Percentiles rank a stretch among this genome's conserved stretches.
Evolutionary conservation across 164 flowering plant genomes (phyloP).

Genomic region (Sextonia rubra): DNA sequence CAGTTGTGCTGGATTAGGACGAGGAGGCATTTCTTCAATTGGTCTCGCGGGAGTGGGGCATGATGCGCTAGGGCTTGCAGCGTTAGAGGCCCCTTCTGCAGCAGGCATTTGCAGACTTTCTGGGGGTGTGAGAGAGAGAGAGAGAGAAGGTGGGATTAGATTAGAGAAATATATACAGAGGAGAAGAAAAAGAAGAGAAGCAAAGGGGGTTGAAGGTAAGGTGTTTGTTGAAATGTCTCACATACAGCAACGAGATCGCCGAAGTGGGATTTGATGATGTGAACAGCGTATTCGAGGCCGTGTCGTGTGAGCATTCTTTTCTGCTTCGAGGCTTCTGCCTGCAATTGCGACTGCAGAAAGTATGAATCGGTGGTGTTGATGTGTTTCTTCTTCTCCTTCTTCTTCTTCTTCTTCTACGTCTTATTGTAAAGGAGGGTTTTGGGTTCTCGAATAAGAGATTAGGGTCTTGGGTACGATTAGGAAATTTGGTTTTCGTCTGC

Average conservation of each 20-base stretch:
- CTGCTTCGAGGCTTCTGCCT: background rate
- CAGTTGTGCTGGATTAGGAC: slow-evolving; percentile 93
- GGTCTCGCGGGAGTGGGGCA: slow-evolving; percentile 39
- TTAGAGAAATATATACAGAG: background rate
- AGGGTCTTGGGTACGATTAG: too few relatives aligned
- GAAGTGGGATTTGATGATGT: slow-evolving; percentile 58
- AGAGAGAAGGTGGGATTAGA: background rate
- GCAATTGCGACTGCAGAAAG: background rate
- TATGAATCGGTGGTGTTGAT: too few relatives aligned
- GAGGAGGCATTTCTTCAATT: slow-evolving; percentile 59
- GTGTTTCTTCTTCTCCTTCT: too few relatives aligned
- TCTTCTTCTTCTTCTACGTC: too few relatives aligned
- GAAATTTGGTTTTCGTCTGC: too few relatives aligned
- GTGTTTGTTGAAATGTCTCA: background rate
- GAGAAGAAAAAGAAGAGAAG: background rate
- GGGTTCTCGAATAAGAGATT: background rate
- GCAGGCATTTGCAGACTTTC: slow-evolving; percentile 87
- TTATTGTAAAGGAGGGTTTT: too few relatives aligned
- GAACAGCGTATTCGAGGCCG: slow-evolving; percentile 64
- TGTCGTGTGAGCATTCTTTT: slow-evolving; percentile 37
- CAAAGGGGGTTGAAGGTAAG: too few relatives aligned
- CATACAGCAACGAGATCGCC: slow-evolving; percentile 71
- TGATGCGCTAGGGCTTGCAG: slow-evolving; percentile 28
- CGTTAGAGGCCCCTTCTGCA: slow-evolving; percentile 58
- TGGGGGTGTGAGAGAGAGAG: slow-evolving; percentile 19